Evolutionary conservation across 2,329 filamentous ascomycete species (phyloP), one percentile per base, ranked within the genome.

Genomic region (Microdochium nivale): DNA sequence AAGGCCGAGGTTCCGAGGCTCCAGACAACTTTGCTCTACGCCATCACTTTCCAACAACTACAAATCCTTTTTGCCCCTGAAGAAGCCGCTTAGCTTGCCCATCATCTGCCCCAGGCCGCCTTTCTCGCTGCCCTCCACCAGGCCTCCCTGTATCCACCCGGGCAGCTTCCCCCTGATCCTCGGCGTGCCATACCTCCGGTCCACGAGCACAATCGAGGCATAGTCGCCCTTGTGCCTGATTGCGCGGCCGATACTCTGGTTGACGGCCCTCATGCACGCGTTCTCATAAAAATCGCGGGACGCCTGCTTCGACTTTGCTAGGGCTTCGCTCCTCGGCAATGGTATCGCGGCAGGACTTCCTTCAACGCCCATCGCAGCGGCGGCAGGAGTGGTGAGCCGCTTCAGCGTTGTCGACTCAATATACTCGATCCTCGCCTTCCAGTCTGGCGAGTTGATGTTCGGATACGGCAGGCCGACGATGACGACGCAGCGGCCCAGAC

Each of bases 381-480:
- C 30, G 11, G 43, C 46, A 1, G 47, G 48, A 19, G 55, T 53
- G 1, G 55, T 56, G 1, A 79, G 64, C 1, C 70, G 69, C 2
- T 65, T 59, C 0, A 72, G 55, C 0, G 73, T 74, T 1, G 75
- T 83, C 0, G 80, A 73, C 61, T 95, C 88, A 13, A 97, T 82
- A 64, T 96, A 91, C 63, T 89, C 84, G 63, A 94, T 83, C 66
- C 92, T 92, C 0, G 92, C 90, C 66, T 89, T 90, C 92, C 92
- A 97, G 62, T 96, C 90, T 1, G 90, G 84, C 10, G 87, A 90
- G 59, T 88, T 82, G 50, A 90, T 84, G 60, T 97, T 99, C 0
- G 94, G 90, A 59, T 95, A 99, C 0, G 94, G 94, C 3, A 99
- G 73, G 0, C 94, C 94, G 14, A 97, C 81, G n/a, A 97, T 87